Percentiles rank a stretch among this genome's conserved stretches.
Evolutionary conservation across 352 stramenopile species (phyloP).

Genomic region (Globisporangium cederbergense): DNA sequence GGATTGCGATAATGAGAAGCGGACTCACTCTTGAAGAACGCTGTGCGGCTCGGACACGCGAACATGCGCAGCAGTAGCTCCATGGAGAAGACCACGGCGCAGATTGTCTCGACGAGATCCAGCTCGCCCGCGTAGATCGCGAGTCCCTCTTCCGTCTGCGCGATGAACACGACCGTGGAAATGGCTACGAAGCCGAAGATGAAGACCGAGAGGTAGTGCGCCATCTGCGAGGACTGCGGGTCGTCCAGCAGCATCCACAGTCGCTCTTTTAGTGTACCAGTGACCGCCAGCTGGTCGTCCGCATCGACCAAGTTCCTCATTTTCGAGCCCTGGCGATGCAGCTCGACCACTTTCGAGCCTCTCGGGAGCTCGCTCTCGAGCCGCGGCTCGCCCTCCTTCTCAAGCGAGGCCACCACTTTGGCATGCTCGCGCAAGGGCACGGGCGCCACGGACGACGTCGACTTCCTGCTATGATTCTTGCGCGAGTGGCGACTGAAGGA

Average conservation of each 20-base stretch:
- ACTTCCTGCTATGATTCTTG: conserved; percentile 4
- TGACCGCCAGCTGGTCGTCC: background rate
- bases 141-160: conserved; percentile 54
- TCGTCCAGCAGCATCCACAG: conserved; percentile 67
- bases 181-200: conserved; percentile 66
- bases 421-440: background rate
- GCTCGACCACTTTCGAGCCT: conserved; percentile 7
- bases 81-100: conserved; percentile 51
- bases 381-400: background rate
- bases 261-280: background rate
- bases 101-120: conserved; percentile 40
- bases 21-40: conserved; percentile 48
- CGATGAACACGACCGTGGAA: conserved; percentile 66
- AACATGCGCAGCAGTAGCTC: conserved; percentile 55
- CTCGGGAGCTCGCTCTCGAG: background rate
- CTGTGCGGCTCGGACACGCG: conserved; percentile 40
- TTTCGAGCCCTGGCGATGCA: conserved; percentile 8
- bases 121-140: conserved; percentile 32
- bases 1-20: background rate
- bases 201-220: conserved; percentile 61
- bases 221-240: conserved; percentile 49
- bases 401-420: background rate
- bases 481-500: conserved; percentile 27
- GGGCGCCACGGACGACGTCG: background rate
- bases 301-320: background rate